Percentiles rank a stretch among this genome's conserved stretches.
phyloP scores from a whole-genome alignment of 441 rosid genomes.

The Jatropha multifida region DNA sequence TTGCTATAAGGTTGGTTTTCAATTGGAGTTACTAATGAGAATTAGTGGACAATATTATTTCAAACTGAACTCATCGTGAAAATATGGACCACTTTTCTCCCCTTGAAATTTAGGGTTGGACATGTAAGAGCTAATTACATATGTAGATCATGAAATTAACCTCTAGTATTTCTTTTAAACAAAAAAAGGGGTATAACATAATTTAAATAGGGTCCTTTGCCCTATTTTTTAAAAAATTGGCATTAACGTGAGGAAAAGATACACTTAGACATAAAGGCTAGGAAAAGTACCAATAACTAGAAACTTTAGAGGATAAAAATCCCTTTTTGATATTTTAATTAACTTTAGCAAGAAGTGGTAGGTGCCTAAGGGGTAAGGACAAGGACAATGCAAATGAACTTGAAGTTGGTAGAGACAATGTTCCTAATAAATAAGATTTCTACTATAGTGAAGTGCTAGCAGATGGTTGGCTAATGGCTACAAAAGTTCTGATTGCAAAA shows the following conservation, averaged over 20 bases:
- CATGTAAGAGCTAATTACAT: neutral
- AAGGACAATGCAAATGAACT: too few relatives aligned
- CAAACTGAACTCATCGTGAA: too few relatives aligned
- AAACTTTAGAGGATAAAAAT: constrained; percentile 9
- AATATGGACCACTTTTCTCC: too few relatives aligned
- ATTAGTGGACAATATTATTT: neutral
- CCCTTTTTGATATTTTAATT: neutral
- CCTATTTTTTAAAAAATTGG: constrained; percentile 2
- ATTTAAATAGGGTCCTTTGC: neutral
- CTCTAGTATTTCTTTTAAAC: too few relatives aligned
- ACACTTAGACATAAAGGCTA: neutral
- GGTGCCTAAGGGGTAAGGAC: too few relatives aligned
- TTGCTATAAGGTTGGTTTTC: neutral
- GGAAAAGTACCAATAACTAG: constrained; percentile 9
- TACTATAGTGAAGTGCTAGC: too few relatives aligned
- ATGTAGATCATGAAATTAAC: too few relatives aligned
- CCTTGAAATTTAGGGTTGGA: neutral
- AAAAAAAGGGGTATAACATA: too few relatives aligned
- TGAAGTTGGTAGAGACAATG: too few relatives aligned
- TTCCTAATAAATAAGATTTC: too few relatives aligned
- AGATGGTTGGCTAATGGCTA: too few relatives aligned
- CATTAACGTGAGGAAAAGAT: neutral
- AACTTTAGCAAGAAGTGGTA: neutral
- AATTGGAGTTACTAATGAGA: neutral
- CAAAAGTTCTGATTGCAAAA: too few relatives aligned